Conservation (phyloP, 108 stramenopile genomes). For the Cyclostephanos tholiformis region DNA sequence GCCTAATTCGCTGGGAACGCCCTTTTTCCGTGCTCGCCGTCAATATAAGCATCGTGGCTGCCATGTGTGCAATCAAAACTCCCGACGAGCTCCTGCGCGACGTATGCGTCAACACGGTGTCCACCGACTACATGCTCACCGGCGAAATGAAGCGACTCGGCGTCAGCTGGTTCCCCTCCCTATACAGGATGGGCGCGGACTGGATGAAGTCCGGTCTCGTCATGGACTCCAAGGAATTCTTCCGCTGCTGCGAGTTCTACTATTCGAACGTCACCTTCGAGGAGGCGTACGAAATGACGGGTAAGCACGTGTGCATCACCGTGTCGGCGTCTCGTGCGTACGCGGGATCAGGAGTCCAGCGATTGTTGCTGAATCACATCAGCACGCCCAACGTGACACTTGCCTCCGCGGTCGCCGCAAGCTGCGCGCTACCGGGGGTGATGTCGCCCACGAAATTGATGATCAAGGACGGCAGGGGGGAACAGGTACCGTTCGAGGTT, state of each 20-base stretch:
- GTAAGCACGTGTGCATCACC: slow-evolving; percentile 93
- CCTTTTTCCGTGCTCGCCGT: neutral
- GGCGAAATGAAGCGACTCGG: slow-evolving; percentile 83
- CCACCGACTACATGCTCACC: slow-evolving; percentile 77
- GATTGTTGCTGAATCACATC: slow-evolving; percentile 91
- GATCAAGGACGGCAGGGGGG: slow-evolving; percentile 80
- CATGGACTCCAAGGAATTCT: slow-evolving; percentile 77
- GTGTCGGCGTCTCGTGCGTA: slow-evolving; percentile 84
- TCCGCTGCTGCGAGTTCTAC: slow-evolving; percentile 87
- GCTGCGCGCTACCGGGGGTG: slow-evolving; percentile 91
- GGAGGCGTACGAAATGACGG: slow-evolving; percentile 90
- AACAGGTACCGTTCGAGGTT: slow-evolving; percentile 88
- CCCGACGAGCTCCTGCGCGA: slow-evolving; percentile 75
- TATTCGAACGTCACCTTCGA: slow-evolving; percentile 87
- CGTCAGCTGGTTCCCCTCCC: slow-evolving; percentile 87
- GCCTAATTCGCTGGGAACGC: neutral
- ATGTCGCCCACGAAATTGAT: slow-evolving; percentile 88
- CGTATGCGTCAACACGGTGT: slow-evolving; percentile 81
- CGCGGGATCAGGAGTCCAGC: slow-evolving; percentile 74
- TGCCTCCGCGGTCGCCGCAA: slow-evolving; percentile 87
- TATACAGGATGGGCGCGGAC: slow-evolving; percentile 74
- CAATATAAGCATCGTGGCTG: slow-evolving; percentile 74
- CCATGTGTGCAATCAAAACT: slow-evolving; percentile 85
- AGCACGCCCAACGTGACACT: slow-evolving; percentile 92
- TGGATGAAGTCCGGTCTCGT: slow-evolving; percentile 81